Percentiles rank a stretch among this genome's conserved stretches.
Evolutionary conservation across 352 stramenopile genomes (phyloP).

Genomic region (Pythium aphanidermatum): DNA sequence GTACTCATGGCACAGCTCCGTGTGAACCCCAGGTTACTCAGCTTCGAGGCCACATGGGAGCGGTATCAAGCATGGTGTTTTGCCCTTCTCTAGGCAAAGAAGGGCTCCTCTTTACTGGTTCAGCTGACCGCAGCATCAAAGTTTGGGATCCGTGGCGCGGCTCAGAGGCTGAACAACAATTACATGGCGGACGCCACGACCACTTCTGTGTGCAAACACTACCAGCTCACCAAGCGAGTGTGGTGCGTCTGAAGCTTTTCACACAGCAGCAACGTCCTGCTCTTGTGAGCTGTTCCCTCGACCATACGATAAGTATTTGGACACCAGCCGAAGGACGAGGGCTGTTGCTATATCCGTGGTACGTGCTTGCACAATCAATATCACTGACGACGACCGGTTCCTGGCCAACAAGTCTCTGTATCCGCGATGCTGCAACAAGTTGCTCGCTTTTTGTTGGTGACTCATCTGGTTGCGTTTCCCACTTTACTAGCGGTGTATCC

Average conservation of each 20-base stretch:
- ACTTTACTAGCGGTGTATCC: constrained; percentile 33
- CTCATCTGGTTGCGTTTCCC: constrained; percentile 47
- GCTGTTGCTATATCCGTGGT: constrained; percentile 67
- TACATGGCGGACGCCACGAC: constrained; percentile 12
- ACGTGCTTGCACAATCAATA: constrained; percentile 50
- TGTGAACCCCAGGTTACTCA: constrained; percentile 46
- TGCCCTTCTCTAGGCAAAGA: constrained; percentile 29
- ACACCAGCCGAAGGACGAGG: constrained; percentile 43
- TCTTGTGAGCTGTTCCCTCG: constrained; percentile 65
- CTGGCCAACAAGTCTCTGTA: constrained; percentile 53
- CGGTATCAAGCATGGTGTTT: constrained; percentile 49
- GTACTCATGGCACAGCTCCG: no score
- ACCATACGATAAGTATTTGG: constrained; percentile 68
- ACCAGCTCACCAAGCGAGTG: constrained; percentile 40
- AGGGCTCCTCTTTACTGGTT: constrained; percentile 58
- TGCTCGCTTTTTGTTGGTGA: constrained; percentile 57
- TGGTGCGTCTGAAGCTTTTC: constrained; percentile 44
- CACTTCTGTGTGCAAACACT: constrained; percentile 64
- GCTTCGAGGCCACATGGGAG: constrained; percentile 43
- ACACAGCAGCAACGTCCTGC: constrained; percentile 38
- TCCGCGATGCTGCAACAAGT: constrained; percentile 33
- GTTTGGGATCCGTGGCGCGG: constrained; percentile 63
- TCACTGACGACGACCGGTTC: constrained; percentile 31
- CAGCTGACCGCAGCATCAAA: constrained; percentile 60
- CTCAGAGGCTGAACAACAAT: constrained; percentile 32